Evolutionary conservation across 2,329 filamentous ascomycete species (phyloP).

Genomic region (Corniculantispora saksenae): DNA sequence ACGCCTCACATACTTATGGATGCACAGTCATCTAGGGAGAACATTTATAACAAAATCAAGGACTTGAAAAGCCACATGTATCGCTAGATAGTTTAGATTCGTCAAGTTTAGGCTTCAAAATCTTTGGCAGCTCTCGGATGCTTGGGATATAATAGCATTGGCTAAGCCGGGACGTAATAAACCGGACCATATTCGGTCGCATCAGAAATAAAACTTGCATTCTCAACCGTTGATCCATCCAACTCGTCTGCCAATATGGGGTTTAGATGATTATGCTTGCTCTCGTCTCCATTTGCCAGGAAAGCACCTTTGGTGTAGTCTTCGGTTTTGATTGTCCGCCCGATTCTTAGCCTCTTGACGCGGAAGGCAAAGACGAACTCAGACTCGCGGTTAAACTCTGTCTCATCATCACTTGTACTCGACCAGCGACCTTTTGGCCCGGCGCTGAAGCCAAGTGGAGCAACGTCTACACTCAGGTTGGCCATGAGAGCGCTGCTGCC

Average conservation of each 20-base stretch:
- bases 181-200: neutral
- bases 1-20: neutral
- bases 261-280: neutral
- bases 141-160: no score
- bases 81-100: neutral
- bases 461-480: no score
- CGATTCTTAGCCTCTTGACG: slow-evolving; percentile 7
- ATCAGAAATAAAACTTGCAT: neutral
- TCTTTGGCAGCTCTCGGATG: no score
- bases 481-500: no score
- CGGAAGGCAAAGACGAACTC: no score
- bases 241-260: slow-evolving; percentile 2
- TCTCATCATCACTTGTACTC: no score
- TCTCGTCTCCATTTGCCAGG: neutral
- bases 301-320: neutral
- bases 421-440: no score
- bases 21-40: neutral
- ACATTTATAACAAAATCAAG: slow-evolving; percentile 2
- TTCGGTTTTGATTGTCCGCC: no score
- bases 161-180: slow-evolving; percentile 3
- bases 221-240: neutral
- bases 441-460: no score
- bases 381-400: no score
- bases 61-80: slow-evolving; percentile 1
- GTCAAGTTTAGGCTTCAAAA: no score